Percentiles rank a stretch among this genome's conserved stretches.
These are phyloP conservation scores for Starmera amethionina DNA, from an alignment of 805 yeast species.

Conservation along the genomic window DNA sequence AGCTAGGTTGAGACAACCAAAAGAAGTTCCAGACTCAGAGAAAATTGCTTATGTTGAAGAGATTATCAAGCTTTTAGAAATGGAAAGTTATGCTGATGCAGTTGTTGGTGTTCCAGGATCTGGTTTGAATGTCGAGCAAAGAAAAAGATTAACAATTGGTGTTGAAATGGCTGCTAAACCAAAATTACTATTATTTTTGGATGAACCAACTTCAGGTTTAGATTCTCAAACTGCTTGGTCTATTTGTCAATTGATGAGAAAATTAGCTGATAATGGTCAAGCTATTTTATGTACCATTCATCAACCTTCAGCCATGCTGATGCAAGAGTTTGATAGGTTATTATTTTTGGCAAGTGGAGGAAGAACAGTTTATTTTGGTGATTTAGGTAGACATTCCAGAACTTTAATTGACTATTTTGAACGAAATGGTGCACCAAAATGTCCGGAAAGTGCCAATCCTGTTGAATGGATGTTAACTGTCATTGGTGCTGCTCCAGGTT, in stretches of 20 bases:
- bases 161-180: conserved; percentile 69
- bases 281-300: conserved; percentile 70
- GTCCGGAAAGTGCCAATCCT: conserved; percentile 54
- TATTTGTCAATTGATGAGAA: conserved; percentile 55
- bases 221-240: conserved; percentile 65
- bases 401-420: conserved; percentile 60
- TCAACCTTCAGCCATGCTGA: conserved; percentile 65
- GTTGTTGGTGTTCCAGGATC: conserved; percentile 68
- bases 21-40: conserved; percentile 42
- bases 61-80: conserved; percentile 55
- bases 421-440: conserved; percentile 59
- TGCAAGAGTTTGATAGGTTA: conserved; percentile 59
- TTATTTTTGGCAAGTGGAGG: conserved; percentile 69
- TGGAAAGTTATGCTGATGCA: conserved; percentile 68
- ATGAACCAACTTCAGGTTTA: conserved; percentile 68
- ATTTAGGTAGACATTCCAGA: conserved; percentile 54
- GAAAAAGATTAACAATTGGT: conserved; percentile 60
- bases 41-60: conserved; percentile 62
- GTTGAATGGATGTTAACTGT: conserved; percentile 69
- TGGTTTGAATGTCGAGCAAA: conserved; percentile 61
- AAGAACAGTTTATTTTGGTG: conserved; percentile 73
- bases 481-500: conserved; percentile 78
- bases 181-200: conserved; percentile 48
- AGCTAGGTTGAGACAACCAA: conserved; percentile 64
- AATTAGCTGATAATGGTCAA: conserved; percentile 62